These are phyloP conservation scores for Plasmodium cynomolgi DNA, from an alignment of 169 alveolate species.

Conservation along the genomic window DNA sequence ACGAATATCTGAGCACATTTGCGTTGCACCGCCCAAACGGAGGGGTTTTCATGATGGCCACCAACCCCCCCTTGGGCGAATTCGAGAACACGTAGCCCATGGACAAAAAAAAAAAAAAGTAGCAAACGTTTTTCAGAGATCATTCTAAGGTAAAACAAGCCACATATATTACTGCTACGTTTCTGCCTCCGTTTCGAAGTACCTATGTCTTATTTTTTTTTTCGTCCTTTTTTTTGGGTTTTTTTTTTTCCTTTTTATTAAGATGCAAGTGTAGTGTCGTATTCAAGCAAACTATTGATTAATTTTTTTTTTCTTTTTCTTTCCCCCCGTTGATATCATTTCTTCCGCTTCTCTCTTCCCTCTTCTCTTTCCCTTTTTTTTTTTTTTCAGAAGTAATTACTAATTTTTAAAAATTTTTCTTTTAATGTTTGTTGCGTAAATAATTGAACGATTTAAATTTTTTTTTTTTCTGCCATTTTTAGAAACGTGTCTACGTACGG, in stretches of 20 bases:
- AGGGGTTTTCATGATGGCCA: neutral
- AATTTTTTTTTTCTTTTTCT: too few species aligned
- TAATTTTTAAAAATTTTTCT: neutral
- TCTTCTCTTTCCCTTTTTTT: neutral
- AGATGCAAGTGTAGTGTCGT: neutral
- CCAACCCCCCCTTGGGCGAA: neutral
- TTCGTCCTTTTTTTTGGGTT: neutral
- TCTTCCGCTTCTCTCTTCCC: neutral
- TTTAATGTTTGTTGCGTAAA: conserved; percentile 5
- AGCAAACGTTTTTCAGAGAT: neutral
- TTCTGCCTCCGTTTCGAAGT: neutral
- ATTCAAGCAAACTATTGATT: neutral
- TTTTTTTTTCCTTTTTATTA: neutral
- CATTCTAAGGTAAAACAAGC: neutral
- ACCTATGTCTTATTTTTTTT: neutral
- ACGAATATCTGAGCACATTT: neutral
- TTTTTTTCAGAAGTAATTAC: neutral
- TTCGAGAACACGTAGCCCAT: neutral
- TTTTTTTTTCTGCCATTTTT: neutral
- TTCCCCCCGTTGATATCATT: neutral
- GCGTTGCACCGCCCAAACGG: neutral
- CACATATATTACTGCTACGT: neutral
- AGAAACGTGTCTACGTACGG: neutral
- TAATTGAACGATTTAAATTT: neutral
- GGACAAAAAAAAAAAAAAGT: neutral